Base-by-base conservation (phyloP, 2,329 filamentous ascomycete genomes). In the Tolypocladium nubicola region DNA sequence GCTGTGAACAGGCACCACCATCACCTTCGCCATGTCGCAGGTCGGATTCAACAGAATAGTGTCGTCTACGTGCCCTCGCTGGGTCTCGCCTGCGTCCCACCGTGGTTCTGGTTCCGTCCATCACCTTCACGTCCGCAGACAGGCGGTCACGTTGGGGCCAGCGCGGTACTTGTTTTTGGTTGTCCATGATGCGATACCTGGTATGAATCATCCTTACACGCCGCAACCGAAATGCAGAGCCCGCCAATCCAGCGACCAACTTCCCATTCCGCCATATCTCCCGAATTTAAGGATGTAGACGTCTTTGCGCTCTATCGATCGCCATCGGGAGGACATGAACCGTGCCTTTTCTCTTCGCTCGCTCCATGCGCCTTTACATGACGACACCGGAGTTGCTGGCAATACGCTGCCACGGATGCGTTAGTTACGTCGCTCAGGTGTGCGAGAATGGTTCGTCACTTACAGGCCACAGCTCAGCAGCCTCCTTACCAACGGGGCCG, bases 371-470 rank as follows among this genome's bases (percentile, higher is more conserved):
- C 47, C 68, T 83, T 96, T 90, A 99, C 94, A 99, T 99, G 77
- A 99, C 94, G 75, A 99, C 94, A 87, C 94, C 94, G 63, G 93
- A 96, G 89, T 99, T 99, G 85, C 87, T 91, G 78, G 94, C 94
- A 80, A 97, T 97, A 97, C 93, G 93, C 88, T 93, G 66, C 35
- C 53, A 19, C 26, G 21, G 21, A 52, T 60, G 35, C 54, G 68
- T 78, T 67, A 78, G 70, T 58, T 57, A 53, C 16, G 55, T 59
- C 37, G 37, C 19, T 19, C 8, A 45, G 2, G 11, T 7, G 5
- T 11, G 19, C 14, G 33, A 19, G 40, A 1, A 23, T 35, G 9
- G 26, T 33, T 21, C 26, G 3, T 62, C 30, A 84, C 88, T 80
- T 84, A 93, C 90, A 76, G 94, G 94, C 94, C 94, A 99, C 73